Conservation (phyloP, 768 basidiomycete genomes). For the Panus rudis region DNA sequence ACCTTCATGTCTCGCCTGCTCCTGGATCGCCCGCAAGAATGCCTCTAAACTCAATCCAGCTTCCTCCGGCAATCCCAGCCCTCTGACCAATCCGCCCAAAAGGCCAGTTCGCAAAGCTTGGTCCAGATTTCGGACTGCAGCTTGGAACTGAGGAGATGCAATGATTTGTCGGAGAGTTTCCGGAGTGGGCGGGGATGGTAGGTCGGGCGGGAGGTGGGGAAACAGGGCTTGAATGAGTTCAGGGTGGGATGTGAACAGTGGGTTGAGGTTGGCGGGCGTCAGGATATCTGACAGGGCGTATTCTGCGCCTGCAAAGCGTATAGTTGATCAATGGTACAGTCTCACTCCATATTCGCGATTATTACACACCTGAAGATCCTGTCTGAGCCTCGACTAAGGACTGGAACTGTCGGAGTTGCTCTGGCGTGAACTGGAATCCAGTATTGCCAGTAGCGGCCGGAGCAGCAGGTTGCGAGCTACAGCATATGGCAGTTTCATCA, state of each 20-base stretch:
- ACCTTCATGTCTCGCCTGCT: slow-evolving; percentile 49
- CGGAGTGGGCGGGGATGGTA: slow-evolving; percentile 59
- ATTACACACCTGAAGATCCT: no score
- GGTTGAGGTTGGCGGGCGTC: slow-evolving; percentile 62
- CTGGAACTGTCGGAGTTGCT: no score
- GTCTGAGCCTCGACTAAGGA: no score
- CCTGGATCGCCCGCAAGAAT: slow-evolving; percentile 75
- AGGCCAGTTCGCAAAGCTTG: slow-evolving; percentile 79
- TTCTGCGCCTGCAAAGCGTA: no score
- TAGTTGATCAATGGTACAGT: slow-evolving; percentile 1
- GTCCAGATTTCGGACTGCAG: slow-evolving; percentile 74
- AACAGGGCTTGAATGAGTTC: slow-evolving; percentile 63
- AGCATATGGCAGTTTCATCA: no score
- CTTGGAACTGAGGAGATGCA: slow-evolving; percentile 77
- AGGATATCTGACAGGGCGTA: slow-evolving; percentile 69
- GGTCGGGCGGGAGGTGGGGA: slow-evolving; percentile 76
- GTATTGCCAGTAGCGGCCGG: no score
- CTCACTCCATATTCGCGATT: no score
- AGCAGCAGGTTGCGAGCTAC: no score
- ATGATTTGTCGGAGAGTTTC: slow-evolving; percentile 72
- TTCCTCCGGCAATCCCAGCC: slow-evolving; percentile 77
- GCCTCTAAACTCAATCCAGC: slow-evolving; percentile 73
- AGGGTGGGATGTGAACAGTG: slow-evolving; percentile 66
- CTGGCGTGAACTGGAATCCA: no score
- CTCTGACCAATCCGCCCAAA: slow-evolving; percentile 65